Base-by-base conservation (phyloP, 345 rosid genomes). In the Linum tenue region DNA sequence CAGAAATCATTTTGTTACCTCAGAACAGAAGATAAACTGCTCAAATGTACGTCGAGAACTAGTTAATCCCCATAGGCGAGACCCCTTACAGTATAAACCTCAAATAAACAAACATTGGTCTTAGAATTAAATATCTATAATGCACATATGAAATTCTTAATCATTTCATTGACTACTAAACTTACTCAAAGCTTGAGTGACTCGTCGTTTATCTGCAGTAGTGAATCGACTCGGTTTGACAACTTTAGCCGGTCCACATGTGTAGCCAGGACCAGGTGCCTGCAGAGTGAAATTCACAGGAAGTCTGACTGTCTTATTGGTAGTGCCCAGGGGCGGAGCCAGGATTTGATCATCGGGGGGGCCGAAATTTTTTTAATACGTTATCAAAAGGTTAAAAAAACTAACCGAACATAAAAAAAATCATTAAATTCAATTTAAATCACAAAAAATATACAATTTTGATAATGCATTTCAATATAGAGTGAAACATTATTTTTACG, bases 181-280 rank as follows among this genome's bases (percentile, higher is more conserved):
- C 98, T 82, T 90, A 90, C 98, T 74, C 82, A 80, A 50, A 69
- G 97, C 96, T 69, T 83, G 90, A 12, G 97, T 90, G 57, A 76
- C 77, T 80, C 98, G 84, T 75, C 86, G 84, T 68, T 78, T 82
- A 73, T 92, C 97, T 1, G 77, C 2, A 15, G 82, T 56, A 22
- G 77, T 6, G 64, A 79, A 88, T 78, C 55, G 82, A 67, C 68
- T 86, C 0, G 96, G 85, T 17, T 4, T 61, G 65, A 90, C 96
- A 5, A 70, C 56, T 73, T 83, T 82, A 1, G 83, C 94, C 0
- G 83, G 87, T 1, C 89, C 83, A 41, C 98, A 90, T 6, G 96
- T 81, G 62, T 90, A 92, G 60, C 98, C 98, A 5, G 94, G 97
- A 50, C 94, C 98, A 5, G 97, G 96, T 62, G 84, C 84, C 64